phyloP scores from a whole-genome alignment of 2,329 filamentous ascomycete genomes.

The Pyrenophora seminiperda region DNA sequence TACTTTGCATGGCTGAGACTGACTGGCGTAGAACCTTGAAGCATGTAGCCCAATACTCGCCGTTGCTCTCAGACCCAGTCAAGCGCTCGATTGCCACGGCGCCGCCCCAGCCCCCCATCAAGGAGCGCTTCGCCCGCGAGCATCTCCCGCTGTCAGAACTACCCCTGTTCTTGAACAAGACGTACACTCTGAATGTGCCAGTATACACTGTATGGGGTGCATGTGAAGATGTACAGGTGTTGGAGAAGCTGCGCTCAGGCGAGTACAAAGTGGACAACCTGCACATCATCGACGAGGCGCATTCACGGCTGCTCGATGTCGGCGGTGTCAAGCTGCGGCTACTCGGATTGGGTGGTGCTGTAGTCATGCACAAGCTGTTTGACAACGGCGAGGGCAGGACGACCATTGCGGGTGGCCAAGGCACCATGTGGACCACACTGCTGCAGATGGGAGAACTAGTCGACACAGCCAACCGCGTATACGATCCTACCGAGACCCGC shows the following conservation, averaged over 20 bases:
- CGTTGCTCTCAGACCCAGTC: conserved; percentile 79
- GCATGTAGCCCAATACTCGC: conserved; percentile 98
- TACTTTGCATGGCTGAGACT: conserved; percentile 8
- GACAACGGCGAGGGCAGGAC: conserved; percentile 98
- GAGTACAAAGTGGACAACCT: conserved; percentile 98
- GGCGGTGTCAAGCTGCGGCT: conserved; percentile 95
- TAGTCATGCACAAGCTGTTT: conserved; percentile 99
- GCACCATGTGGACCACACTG: conserved; percentile 99
- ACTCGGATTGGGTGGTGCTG: conserved; percentile 89
- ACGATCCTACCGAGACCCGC: conserved; percentile 96
- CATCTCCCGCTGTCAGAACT: conserved; percentile 93
- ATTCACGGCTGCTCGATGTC: conserved; percentile 91
- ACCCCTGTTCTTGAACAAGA: conserved; percentile 83
- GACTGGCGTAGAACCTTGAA: conserved; percentile 76
- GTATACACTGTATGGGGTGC: conserved; percentile 99
- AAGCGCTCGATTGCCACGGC: conserved; percentile 70
- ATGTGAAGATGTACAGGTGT: conserved; percentile 94
- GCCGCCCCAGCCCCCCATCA: conserved; percentile 72
- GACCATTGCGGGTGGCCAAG: conserved; percentile 96
- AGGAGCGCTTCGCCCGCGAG: conserved; percentile 78
- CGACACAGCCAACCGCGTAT: conserved; percentile 96
- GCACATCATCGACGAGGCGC: conserved; percentile 97
- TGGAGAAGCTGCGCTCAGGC: conserved; percentile 95
- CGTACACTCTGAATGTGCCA: conserved; percentile 89
- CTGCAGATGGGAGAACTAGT: conserved; percentile 98